Evolutionary conservation across 192 early-diverging fungal species (phyloP).

Genomic region (Funneliformis geosporum): DNA sequence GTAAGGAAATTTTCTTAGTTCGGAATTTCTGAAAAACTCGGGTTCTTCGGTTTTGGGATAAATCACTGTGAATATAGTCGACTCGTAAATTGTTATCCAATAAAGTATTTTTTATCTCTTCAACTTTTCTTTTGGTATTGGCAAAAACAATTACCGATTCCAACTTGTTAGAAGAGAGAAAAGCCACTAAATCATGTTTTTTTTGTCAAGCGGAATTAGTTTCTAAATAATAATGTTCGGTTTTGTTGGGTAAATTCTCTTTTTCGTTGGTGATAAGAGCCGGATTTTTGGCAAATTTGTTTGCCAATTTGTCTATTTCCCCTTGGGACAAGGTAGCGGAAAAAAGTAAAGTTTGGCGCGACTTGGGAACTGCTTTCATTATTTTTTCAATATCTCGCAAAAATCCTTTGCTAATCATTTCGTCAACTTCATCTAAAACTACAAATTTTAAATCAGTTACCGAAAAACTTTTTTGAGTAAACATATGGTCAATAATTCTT

Average conservation of each 20-base stretch:
- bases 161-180: not conserved
- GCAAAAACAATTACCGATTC: not conserved
- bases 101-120: slow-evolving; percentile 2
- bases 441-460: slow-evolving; percentile 57
- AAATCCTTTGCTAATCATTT: slow-evolving; percentile 52
- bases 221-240: not conserved
- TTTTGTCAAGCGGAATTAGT: not conserved
- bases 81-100: not conserved
- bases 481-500: slow-evolving; percentile 68
- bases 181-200: not conserved
- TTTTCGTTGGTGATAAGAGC: not conserved
- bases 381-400: slow-evolving; percentile 25
- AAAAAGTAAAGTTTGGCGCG: slow-evolving; percentile 71
- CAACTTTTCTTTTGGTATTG: not conserved
- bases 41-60: not conserved
- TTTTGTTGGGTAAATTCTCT: not conserved
- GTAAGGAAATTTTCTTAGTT: slow-evolving; percentile 50
- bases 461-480: slow-evolving; percentile 73
- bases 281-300: not conserved
- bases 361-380: slow-evolving; percentile 36
- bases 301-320: not conserved
- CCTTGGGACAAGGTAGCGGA: slow-evolving; percentile 72
- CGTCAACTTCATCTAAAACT: slow-evolving; percentile 75
- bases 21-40: not conserved
- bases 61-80: slow-evolving; percentile 2